Evolutionary conservation across 352 stramenopile genomes (phyloP), one percentile per base, ranked within the genome.

Genomic region (Globisporangium solare): DNA sequence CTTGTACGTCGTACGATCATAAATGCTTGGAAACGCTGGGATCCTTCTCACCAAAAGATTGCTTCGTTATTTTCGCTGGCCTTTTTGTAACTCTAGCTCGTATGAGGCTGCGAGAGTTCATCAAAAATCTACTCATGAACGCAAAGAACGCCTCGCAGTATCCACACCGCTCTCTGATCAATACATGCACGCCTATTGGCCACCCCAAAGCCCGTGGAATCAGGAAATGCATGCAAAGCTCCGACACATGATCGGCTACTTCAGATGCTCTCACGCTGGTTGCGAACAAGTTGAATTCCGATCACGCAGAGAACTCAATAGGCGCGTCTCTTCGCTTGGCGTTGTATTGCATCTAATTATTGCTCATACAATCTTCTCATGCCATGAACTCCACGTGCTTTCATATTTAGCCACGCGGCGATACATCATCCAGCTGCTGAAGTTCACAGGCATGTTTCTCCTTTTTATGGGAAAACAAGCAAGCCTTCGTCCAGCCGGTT

Each of bases 101-200:
- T 68, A 69, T 18, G 79, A 88, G 35, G 67, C 75, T 17, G 67
- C 72, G 27, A 60, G 76, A 35, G 45, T 83, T 2, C 78, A 86
- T 47, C 78, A 88, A 47, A 55, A 71, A 41, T 60, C 47, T 0
- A 58, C 49, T 2, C 78, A 88, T 21, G 57, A 82, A 8, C 61
- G 71, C 10, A 70, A 68, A 15, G 64, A 71, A 41, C 65, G 70
- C 21, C 63, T 88, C 6, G 71, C 70, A 20, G 67, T 54, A 8
- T 55, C 66, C 1, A 77, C 66, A 0, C 70, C 78, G 4, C 15
- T 81, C 1, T 61, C 69, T 0, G 76, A 88, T 31, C 76, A 88
- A 51, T 84, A 84, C 51, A 51, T 86, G 24, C 78, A 86, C 21
- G 63, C 67, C 20, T 88, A 81, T 51, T 88, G 76, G 78, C 76